Conservation (phyloP, 75 land plant genomes). For the Pinus taeda region DNA sequence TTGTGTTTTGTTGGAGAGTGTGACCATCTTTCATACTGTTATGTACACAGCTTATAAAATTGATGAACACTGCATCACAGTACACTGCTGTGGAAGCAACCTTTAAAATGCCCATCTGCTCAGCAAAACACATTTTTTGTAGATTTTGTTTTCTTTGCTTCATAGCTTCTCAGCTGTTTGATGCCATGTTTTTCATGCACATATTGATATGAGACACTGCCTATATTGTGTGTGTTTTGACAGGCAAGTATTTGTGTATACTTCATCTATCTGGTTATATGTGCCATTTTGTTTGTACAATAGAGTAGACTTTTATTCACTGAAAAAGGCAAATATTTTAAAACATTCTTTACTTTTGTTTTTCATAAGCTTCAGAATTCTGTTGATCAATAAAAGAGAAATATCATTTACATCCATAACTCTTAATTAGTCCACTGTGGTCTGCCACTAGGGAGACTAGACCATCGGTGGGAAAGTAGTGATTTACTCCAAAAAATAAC, state of each 20-base stretch:
- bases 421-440: no score
- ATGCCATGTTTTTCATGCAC: neutral
- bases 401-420: no score
- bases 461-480: no score
- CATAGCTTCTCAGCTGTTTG: neutral
- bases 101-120: neutral
- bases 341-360: neutral
- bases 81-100: neutral
- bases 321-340: neutral
- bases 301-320: no score
- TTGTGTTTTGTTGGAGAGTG: neutral
- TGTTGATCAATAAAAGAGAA: no score
- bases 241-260: neutral
- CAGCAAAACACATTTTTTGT: neutral
- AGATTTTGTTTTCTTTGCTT: neutral
- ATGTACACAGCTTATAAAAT: neutral
- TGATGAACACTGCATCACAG: neutral
- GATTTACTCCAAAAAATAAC: no score
- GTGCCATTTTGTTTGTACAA: neutral
- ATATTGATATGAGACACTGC: neutral
- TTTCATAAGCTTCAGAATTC: no score
- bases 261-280: neutral
- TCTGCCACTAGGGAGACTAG: no score
- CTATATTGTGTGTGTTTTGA: neutral
- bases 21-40: neutral